Evolutionary conservation across 257 asterid genomes (phyloP), one percentile per base, ranked within the genome.

Genomic region (Solanum pennellii): DNA sequence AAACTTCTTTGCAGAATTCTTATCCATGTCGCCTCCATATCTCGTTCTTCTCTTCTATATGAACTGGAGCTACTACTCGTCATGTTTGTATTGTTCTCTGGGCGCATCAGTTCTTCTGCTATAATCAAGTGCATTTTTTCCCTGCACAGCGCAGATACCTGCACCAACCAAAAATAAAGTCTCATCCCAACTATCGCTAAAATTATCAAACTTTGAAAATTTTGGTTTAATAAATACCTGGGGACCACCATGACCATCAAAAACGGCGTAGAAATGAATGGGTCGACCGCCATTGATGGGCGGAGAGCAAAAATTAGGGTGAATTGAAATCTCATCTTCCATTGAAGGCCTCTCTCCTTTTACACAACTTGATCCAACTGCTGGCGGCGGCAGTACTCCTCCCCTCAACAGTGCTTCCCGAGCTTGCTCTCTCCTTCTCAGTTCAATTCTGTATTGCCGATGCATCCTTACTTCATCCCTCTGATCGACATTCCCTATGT

Each of bases 241-340:
- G 39, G 86, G 15, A 37, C 90, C 88, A 71, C 89, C 90, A 33
- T 89, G 90, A 15, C 90, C 90, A 60, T 89, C 90, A 33, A 29
- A 89, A 31, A 89, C 84, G n/a, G 86, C 89, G 21, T 82, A 69
- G 85, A 80, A 89, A 86, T 89, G 76, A 23, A 88, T 5, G 5
- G 88, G 87, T 7, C 27, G 86, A 13, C 44, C 12, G 4, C 20
- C 69, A 65, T 84, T 88, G 44, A 88, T 84, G 10, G 23, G 29
- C 15, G 90, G 88, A 2, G 82, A 9, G 72, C 90, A 88, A 21
- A 88, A 86, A 45, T 88, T 84, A 13, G 69, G 79, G 7, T 44
- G 71, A 72, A 88, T 84, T 29, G 33, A 60, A 10, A 88, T 5
- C 12, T 84, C 82, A 20, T 88, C 90, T 33, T 88, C 88, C 90